Conservation (phyloP, 345 rosid species). For the Eucalyptus rudis region DNA sequence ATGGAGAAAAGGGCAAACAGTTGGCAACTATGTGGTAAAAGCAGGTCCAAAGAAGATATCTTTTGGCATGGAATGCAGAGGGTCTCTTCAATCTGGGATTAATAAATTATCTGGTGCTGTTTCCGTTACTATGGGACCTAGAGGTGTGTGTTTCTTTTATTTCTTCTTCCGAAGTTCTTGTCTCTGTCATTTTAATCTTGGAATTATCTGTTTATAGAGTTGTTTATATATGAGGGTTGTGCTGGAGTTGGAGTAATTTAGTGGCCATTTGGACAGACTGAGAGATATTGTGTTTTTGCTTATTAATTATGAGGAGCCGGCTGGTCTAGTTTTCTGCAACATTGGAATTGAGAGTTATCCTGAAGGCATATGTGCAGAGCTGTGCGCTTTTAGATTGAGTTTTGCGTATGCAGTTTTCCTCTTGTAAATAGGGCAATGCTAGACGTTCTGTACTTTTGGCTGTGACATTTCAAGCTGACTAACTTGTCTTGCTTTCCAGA, state of each 20-base stretch:
- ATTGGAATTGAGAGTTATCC: background rate
- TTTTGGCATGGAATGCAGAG: constrained; percentile 55
- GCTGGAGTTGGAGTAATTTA: background rate
- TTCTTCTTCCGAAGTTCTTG: background rate
- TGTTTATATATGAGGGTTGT: background rate
- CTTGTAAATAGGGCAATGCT: background rate
- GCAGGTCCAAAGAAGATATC: constrained; percentile 60
- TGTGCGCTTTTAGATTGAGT: background rate
- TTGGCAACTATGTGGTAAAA: constrained; percentile 11
- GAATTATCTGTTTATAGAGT: background rate
- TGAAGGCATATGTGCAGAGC: background rate
- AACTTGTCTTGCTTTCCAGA: background rate
- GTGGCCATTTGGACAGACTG: background rate
- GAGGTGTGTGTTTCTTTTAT: constrained; percentile 18
- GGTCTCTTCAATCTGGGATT: constrained; percentile 60
- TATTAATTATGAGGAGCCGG: background rate
- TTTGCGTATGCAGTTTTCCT: background rate
- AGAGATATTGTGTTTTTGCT: background rate
- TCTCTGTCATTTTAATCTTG: constrained; percentile 18
- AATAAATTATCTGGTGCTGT: constrained; percentile 87
- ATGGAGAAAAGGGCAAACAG: background rate
- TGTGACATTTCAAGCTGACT: background rate
- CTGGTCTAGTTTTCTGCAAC: background rate
- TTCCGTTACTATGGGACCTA: constrained; percentile 70
- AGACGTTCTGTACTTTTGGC: background rate